These are phyloP conservation scores for Blastocrithidia nonstop DNA, from an alignment of 208 protist genomes.

Conservation along the genomic window DNA sequence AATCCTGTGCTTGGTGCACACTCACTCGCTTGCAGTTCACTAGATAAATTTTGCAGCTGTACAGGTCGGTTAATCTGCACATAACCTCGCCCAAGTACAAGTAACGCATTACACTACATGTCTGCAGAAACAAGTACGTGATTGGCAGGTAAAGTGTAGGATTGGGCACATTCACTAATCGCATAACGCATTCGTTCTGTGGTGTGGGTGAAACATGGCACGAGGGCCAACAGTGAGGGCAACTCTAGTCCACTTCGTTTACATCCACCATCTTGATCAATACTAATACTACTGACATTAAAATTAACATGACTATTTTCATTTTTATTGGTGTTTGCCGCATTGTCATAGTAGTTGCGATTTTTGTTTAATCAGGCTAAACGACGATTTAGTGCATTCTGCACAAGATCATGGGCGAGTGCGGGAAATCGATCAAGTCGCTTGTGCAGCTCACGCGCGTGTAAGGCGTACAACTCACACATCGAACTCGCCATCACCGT, in stretches of 20 bases:
- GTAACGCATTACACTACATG: conserved; percentile 43
- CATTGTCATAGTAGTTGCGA: too few species aligned
- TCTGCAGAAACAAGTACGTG: conserved; percentile 18
- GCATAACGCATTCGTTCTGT: conserved; percentile 53
- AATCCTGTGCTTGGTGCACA: too few species aligned
- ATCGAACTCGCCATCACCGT: conserved; percentile 43
- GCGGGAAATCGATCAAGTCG: not conserved
- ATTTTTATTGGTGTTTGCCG: too few species aligned
- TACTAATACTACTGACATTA: too few species aligned
- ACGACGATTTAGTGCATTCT: too few species aligned
- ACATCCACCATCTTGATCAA: conserved; percentile 52
- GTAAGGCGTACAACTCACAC: conserved; percentile 73
- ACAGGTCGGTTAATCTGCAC: conserved; percentile 13
- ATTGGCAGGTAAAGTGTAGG: conserved; percentile 30
- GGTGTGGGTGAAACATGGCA: conserved; percentile 73
- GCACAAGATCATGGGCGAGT: conserved; percentile 18
- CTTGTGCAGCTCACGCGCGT: conserved; percentile 20
- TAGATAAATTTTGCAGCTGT: too few species aligned
- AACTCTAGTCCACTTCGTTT: conserved; percentile 52
- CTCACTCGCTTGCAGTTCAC: too few species aligned
- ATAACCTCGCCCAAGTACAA: conserved; percentile 55
- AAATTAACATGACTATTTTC: too few species aligned
- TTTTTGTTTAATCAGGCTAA: too few species aligned
- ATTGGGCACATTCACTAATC: conserved; percentile 23
- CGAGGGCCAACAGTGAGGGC: conserved; percentile 36